Evolutionary conservation across 305 asterid genomes (phyloP), one percentile per base, ranked within the genome.

Genomic region (Striga hermonthica): DNA sequence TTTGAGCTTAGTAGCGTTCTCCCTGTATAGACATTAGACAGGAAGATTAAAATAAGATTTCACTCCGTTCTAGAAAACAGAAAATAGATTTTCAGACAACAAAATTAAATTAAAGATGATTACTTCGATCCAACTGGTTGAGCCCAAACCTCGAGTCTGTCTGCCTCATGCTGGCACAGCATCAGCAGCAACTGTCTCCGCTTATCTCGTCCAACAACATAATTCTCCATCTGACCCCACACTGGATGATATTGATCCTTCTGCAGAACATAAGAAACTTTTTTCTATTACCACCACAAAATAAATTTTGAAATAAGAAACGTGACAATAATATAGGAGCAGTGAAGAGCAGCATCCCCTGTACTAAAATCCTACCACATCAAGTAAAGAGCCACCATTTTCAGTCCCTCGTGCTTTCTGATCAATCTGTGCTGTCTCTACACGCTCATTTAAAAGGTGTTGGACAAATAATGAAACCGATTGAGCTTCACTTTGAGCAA

Each of bases 91-190:
- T n/a, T 58, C 31, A 61, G 58, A 44, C 66, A 71, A 67, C 12
- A 34, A 38, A 57, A n/a, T n/a, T 65, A 68, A 66, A 54, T 57
- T 63, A 56, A 70, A 12, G 67, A 66, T 57, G 12, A 61, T 76
- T 88, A 94, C 99, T 87, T 94, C 62, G 96, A 70, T 67, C 86
- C 91, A 80, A 84, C 77, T 74, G 99, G 99, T 68, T 88, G 96
- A 73, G 99, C 97, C 99, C 99, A 94, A 70, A 94, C 95, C 73
- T 94, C 99, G 79, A 94, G 99, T 72, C 99, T 84, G 78, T 94
- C 98, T 67, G 96, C 89, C 69, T 94, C 98, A 64, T 90, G 89
- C 81, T 91, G 98, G 84, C 97, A 91, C 75, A 94, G 81, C 96
- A 94, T 89, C 81, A 91, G 64, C 77, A 94, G 88, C 65, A 94